Conservation (phyloP, 1,284 basidiomycete genomes). For the Sporisorium graminicola region DNA sequence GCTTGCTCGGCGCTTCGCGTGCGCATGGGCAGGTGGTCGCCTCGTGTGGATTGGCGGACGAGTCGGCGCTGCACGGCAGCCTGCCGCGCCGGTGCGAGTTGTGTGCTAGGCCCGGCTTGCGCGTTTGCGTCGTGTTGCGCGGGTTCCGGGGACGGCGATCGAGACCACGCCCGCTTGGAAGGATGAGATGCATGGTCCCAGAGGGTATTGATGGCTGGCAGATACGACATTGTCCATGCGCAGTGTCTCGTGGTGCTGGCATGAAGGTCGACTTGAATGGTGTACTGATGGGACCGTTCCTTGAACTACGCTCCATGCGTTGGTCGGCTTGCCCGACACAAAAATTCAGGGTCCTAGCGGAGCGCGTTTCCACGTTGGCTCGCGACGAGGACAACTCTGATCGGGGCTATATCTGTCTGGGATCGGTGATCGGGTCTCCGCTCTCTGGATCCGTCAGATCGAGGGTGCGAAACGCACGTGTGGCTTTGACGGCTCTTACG, state of each 20-base stretch:
- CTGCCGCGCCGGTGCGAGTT: conserved; percentile 32
- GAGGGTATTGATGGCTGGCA: conserved; percentile 41
- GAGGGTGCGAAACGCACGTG: not conserved
- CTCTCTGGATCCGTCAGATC: not conserved
- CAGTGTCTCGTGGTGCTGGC: too few species aligned
- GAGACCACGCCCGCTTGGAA: conserved; percentile 44
- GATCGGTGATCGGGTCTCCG: conserved; percentile 1
- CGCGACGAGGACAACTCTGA: not conserved
- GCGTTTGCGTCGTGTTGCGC: conserved; percentile 18
- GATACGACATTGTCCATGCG: conserved; percentile 44
- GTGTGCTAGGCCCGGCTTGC: conserved; percentile 27
- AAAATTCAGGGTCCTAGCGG: conserved; percentile 9
- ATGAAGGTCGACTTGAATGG: too few species aligned
- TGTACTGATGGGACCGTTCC: too few species aligned
- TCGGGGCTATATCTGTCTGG: not conserved
- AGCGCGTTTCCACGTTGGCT: not conserved
- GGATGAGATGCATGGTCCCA: conserved; percentile 50
- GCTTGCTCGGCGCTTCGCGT: conserved; percentile 51
- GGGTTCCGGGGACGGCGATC: conserved; percentile 44
- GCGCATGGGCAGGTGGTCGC: conserved; percentile 52
- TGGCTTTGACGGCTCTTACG: too few species aligned
- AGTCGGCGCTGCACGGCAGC: conserved; percentile 34
- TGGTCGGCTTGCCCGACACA: not conserved
- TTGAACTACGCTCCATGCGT: too few species aligned
- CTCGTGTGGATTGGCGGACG: conserved; percentile 50